Percentiles rank a stretch among this genome's conserved stretches.
These are phyloP conservation scores for Phanerochaete sordida DNA, from an alignment of 768 basidiomycete species.

Conservation along the genomic window DNA sequence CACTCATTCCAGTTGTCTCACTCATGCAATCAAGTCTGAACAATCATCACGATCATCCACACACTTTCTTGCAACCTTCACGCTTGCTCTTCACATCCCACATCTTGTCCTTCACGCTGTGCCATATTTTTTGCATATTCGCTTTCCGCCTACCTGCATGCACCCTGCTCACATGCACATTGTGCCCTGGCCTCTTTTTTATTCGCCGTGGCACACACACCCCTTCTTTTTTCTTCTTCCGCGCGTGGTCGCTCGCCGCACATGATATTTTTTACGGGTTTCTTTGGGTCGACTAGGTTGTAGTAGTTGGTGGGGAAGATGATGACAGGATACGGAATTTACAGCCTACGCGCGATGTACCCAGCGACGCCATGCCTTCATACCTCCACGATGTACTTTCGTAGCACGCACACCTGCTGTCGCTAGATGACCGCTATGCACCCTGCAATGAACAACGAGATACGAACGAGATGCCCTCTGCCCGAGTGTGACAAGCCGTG, in stretches of 20 bases:
- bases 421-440: slow-evolving; percentile 2
- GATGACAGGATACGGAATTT: background rate
- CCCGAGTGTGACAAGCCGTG: background rate
- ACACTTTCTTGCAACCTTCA: background rate
- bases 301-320: background rate
- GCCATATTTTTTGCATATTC: slow-evolving; percentile 1
- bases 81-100: background rate
- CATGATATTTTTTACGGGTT: slow-evolving; percentile 6
- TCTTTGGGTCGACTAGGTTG: background rate
- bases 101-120: slow-evolving; percentile 2
- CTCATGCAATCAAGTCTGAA: slow-evolving; percentile 5
- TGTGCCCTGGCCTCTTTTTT: background rate
- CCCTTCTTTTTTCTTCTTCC: background rate
- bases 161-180: background rate
- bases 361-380: background rate
- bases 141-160: background rate
- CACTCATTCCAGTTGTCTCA: background rate
- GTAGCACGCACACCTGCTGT: slow-evolving; percentile 3
- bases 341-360: background rate
- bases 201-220: background rate
- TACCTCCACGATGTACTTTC: background rate
- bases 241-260: background rate
- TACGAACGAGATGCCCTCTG: background rate
- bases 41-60: slow-evolving; percentile 5
- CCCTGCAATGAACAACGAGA: slow-evolving; percentile 1